Evolutionary conservation across 306 rosid species (phyloP), one percentile per base, ranked within the genome.

Genomic region (Ochetophila trinervis): DNA sequence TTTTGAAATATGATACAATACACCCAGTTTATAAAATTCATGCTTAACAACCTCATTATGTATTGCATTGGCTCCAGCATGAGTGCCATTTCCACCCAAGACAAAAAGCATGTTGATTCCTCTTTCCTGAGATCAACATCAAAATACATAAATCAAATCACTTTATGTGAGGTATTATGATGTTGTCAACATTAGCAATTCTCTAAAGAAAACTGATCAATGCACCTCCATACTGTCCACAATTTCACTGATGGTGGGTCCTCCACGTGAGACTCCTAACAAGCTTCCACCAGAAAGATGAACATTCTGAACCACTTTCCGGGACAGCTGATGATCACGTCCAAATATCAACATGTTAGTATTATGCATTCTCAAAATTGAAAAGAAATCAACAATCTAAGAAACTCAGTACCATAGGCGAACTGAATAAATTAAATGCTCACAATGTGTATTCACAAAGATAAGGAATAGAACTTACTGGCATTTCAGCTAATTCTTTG

Each of bases 211-310:
- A 69, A 67, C 8, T 51, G 57, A 65, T 69, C 52, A 71, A 61
- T 49, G 1, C 40, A 93, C 99, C 95, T 84, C 80, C 86, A 94
- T 67, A 71, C 84, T 75, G 85, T 90, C 97, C 72, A 88, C 99
- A 14, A 94, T 87, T 63, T 84, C 79, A 76, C 74, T 70, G 60
- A 88, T 90, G 13, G 74, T 63, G 68, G 97, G 96, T 60, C 90
- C 97, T 53, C 99, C 99, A 42, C 99, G 91, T 5, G 99, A 94
- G 68, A 94, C 99, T 72, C 99, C 99, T 80, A 94, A 80, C 78
- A 94, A 74, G 77, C 99, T 94, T 82, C 99, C 99, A 40, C 99
- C 99, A 80, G 97, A 90, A 73, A 94, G 99, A 84, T 94, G 99
- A 82, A 94, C 77, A 63, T 94, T 94, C 77, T 94, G 99, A 66